Base-by-base conservation (phyloP, 768 basidiomycete genomes). In the Podaxis mareebaensis region DNA sequence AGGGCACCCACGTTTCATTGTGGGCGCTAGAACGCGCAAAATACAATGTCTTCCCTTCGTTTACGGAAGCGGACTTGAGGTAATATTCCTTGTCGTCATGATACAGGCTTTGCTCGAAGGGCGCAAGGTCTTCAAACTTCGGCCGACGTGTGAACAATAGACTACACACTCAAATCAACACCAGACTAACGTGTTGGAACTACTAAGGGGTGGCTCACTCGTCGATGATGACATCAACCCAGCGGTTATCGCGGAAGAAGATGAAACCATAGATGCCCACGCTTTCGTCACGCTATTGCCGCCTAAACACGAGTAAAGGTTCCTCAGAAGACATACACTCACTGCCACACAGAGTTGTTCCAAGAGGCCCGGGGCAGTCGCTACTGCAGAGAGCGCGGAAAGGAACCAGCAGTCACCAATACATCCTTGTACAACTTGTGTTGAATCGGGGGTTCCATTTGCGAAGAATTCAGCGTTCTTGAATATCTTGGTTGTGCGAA, bases 331-430 rank as follows among this genome's bases (percentile, higher is more conserved):
- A 42, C n/a, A 6, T 13, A 58, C 28, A 71, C 73, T 58, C 57
- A 75, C 74, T 3, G 71, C 72, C 36, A 85, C 81, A 65, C 84
- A 86, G 44, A 81, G 74, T 61, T 79, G 80, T 66, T 85, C 80
- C 10, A 85, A 69, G 52, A 83, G 65, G 3, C 77, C 79, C 1
- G 75, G 66, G 0, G 71, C 65, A 1, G 79, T 78, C 4, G 82
- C 71, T 65, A 83, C 76, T 1, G 79, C 79, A 3, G 83, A 76
- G 30, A 85, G 69, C 0, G 82, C 85, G 11, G 79, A 81, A 8
- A 85, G 66, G 66, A 86, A 83, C 83, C 83, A 85, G 63, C 84
- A 86, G 60, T 85, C 78, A 0, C 81, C 82, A 17, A 84, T 63
- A 2, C 58, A 62, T 12, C 84, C 84, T 73, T 85, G 84, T 0